phyloP scores from a whole-genome alignment of 805 yeast species.

The Zygoascus ofunaensis region DNA sequence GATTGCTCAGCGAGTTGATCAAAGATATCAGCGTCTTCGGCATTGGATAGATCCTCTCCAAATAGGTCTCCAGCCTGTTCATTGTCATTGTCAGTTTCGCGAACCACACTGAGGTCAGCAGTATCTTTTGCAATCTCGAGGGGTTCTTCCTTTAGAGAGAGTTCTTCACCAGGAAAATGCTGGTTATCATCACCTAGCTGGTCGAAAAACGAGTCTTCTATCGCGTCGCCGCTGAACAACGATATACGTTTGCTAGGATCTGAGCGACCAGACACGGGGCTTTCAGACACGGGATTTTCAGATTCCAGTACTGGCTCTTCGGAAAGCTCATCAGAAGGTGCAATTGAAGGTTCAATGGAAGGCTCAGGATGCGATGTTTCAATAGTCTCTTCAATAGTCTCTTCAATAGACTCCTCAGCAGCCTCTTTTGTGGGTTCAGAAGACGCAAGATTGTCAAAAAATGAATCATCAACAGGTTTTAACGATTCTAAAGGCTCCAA shows the following conservation, averaged over 20 bases:
- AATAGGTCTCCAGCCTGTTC: slow-evolving; percentile 1
- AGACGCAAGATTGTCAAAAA: neutral
- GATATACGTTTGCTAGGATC: neutral
- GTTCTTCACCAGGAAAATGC: neutral
- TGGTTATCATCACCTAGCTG: neutral
- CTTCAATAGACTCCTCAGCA: neutral
- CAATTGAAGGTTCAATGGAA: neutral
- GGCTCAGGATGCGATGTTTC: neutral
- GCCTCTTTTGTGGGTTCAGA: no score
- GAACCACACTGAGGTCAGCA: slow-evolving; percentile 1
- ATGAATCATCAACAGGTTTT: no score
- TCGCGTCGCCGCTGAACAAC: neutral
- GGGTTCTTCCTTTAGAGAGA: neutral
- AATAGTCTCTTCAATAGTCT: neutral
- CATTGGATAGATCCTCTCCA: neutral
- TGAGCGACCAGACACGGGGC: neutral
- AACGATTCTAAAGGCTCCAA: no score
- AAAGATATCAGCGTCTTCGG: neutral
- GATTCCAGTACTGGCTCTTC: neutral
- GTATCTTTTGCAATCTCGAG: neutral
- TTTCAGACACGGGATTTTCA: neutral
- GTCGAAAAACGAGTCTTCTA: slow-evolving; percentile 1
- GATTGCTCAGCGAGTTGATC: neutral
- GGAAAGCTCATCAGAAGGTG: neutral
- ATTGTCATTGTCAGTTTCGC: neutral